Base-by-base conservation (phyloP, 768 basidiomycete genomes). In the Thelephora ganbajun region DNA sequence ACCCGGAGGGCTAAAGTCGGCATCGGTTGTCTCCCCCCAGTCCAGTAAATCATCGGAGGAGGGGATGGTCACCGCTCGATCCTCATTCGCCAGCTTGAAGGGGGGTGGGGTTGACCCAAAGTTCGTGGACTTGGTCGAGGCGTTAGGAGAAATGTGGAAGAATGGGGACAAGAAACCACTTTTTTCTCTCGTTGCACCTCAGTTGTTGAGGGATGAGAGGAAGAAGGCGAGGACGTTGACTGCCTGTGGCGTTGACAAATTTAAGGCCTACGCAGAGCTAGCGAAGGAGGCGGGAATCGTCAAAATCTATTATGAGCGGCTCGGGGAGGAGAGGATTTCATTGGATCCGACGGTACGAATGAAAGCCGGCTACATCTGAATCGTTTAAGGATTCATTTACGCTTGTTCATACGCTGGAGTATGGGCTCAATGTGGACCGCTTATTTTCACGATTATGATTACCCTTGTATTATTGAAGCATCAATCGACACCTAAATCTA, bases 201-300 rank as follows among this genome's bases (percentile, higher is more conserved):
- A 18, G 22, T 14, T 41, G 9, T 41, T 22, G 12, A 41, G 14
- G 14, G 39, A 41, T 14, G 39, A 22, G 12, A 41, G 22, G 39
- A 16, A 18, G 16, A 5, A 18, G 12, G 39, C 39, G 2, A 41
- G 39, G 39, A 18, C 39, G 16, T 14, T 41, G 3, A 14, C 9
- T 9, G 39, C 39, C 2, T 16, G 16, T 9, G 68, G 70, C 1
- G 69, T 66, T 4, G 23, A 62, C 5, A 65, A 56, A 20, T 72
- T 75, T 51, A 59, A 59, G 14, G 63, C 69, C 36, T 77, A 75
- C 51, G 45, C 42, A 44, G 14, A 33, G 12, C 19, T 47, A 34
- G 14, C 51, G 44, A 33, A 45, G 50, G 2, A 51, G 51, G 45
- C 14, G 4, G 44, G 62, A 19, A 59, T 75, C 26, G 53, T 74